A percentile compares a stretch with the other conserved stretches of the same genome.
phyloP scores from a whole-genome alignment of 2,329 filamentous ascomycete species.

The Penicillium freii region DNA sequence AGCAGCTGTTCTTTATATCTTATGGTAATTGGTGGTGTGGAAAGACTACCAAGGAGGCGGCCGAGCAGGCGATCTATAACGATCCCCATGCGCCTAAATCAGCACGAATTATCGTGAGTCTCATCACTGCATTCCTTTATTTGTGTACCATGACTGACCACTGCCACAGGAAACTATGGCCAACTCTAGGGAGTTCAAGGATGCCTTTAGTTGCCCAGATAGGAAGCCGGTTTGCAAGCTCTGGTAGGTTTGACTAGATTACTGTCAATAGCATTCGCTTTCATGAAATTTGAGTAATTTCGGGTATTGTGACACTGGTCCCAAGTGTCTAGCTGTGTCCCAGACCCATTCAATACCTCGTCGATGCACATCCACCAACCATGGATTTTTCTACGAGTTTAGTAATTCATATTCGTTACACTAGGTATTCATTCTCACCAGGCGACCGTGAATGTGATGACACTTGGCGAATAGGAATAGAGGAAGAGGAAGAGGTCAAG shows the following conservation, averaged over 20 bases:
- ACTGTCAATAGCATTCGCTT: neutral
- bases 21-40: conserved; percentile 67
- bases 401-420: neutral
- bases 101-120: conserved; percentile 53
- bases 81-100: conserved; percentile 66
- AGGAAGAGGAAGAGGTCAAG: neutral
- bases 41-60: conserved; percentile 59
- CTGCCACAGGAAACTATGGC: conserved; percentile 55
- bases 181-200: conserved; percentile 66
- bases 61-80: conserved; percentile 57
- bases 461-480: neutral
- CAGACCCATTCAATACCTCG: neutral
- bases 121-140: neutral
- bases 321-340: neutral
- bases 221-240: conserved; percentile 68
- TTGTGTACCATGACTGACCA: neutral
- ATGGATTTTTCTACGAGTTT: neutral
- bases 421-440: neutral
- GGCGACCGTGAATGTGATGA: neutral
- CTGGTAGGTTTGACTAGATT: conserved; percentile 51
- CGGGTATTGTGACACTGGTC: neutral
- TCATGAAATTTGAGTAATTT: neutral
- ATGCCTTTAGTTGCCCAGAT: conserved; percentile 64
- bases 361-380: neutral
- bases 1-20: conserved; percentile 68